Percentiles rank a stretch among this genome's conserved stretches.
phyloP scores from a whole-genome alignment of 257 asterid species.

The Solanum pimpinellifolium region DNA sequence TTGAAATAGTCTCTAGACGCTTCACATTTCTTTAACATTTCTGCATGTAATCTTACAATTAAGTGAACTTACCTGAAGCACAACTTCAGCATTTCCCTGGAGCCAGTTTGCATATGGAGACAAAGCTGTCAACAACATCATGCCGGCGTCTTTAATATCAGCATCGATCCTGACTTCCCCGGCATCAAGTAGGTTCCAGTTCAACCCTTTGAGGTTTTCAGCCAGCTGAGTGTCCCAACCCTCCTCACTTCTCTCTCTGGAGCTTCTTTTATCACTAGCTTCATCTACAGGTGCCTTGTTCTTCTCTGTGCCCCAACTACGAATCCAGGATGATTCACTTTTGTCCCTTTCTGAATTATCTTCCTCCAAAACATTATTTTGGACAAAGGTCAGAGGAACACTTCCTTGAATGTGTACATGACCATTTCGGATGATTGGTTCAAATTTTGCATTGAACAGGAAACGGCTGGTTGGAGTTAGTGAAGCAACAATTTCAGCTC shows the following conservation, averaged over 20 bases:
- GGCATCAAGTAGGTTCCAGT: slow-evolving; percentile 89
- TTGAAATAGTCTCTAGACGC: not conserved
- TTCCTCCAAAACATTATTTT: slow-evolving; percentile 47
- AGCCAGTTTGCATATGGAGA: slow-evolving; percentile 99
- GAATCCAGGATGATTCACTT: slow-evolving; percentile 62
- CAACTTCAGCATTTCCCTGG: slow-evolving; percentile 91
- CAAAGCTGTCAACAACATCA: slow-evolving; percentile 92
- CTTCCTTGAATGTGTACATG: slow-evolving; percentile 95
- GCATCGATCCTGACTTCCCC: slow-evolving; percentile 98
- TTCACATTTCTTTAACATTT: not conserved
- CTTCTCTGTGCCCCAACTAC: slow-evolving; percentile 61
- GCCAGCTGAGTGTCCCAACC: slow-evolving; percentile 84
- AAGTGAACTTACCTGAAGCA: slow-evolving; percentile 67
- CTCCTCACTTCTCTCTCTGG: slow-evolving; percentile 77
- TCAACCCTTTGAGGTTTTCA: slow-evolving; percentile 87
- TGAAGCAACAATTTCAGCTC: slow-evolving; percentile 97
- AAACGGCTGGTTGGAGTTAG: slow-evolving; percentile 83
- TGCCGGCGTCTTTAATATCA: slow-evolving; percentile 95
- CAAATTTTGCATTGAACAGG: slow-evolving; percentile 88
- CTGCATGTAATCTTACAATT: not conserved
- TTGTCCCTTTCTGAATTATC: slow-evolving; percentile 57
- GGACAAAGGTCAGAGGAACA: slow-evolving; percentile 72
- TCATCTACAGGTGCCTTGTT: slow-evolving; percentile 56
- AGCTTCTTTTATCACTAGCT: slow-evolving; percentile 52
- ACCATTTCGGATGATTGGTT: slow-evolving; percentile 82